Percentiles rank a stretch among this genome's conserved stretches.
These are phyloP conservation scores for Schizochytrium sp. DNA, from an alignment of 108 stramenopile genomes.

Conservation along the genomic window DNA sequence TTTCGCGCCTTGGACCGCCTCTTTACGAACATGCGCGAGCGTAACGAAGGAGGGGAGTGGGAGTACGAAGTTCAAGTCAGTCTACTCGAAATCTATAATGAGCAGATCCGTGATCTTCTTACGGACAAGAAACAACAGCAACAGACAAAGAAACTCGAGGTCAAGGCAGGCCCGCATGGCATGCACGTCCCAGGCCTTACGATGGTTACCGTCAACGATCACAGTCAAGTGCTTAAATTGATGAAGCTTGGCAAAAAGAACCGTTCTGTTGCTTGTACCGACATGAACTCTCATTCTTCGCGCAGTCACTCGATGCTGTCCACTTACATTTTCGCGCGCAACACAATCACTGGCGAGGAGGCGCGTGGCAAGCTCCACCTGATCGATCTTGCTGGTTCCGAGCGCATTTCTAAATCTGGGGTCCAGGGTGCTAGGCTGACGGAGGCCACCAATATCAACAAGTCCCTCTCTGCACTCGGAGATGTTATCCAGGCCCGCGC, in stretches of 20 bases:
- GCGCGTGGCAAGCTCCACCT: constrained; percentile 81
- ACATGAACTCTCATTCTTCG: constrained; percentile 80
- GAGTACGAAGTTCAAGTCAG: constrained; percentile 73
- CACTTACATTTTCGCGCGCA: constrained; percentile 70
- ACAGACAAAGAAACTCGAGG: constrained; percentile 50
- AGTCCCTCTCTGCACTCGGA: constrained; percentile 79
- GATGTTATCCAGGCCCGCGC: constrained; percentile 83
- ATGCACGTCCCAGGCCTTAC: constrained; percentile 76
- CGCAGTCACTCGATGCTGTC: constrained; percentile 79
- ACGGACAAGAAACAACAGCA: constrained; percentile 65
- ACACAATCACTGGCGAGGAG: constrained; percentile 71
- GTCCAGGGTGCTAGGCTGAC: constrained; percentile 76
- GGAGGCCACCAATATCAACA: constrained; percentile 83
- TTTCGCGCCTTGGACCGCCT: constrained; percentile 72
- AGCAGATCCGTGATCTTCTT: constrained; percentile 86
- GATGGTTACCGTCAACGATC: constrained; percentile 67
- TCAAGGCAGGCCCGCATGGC: constrained; percentile 73
- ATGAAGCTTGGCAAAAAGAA: constrained; percentile 75
- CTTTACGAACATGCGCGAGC: constrained; percentile 65
- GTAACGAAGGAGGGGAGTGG: constrained; percentile 66
- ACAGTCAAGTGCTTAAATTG: constrained; percentile 68
- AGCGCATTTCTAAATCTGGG: constrained; percentile 83
- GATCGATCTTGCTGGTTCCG: constrained; percentile 86
- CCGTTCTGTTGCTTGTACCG: constrained; percentile 78
- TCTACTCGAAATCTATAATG: constrained; percentile 83